These are phyloP conservation scores for Xerocomus nothofagi DNA, from an alignment of 1,284 basidiomycete genomes.

Conservation along the genomic window DNA sequence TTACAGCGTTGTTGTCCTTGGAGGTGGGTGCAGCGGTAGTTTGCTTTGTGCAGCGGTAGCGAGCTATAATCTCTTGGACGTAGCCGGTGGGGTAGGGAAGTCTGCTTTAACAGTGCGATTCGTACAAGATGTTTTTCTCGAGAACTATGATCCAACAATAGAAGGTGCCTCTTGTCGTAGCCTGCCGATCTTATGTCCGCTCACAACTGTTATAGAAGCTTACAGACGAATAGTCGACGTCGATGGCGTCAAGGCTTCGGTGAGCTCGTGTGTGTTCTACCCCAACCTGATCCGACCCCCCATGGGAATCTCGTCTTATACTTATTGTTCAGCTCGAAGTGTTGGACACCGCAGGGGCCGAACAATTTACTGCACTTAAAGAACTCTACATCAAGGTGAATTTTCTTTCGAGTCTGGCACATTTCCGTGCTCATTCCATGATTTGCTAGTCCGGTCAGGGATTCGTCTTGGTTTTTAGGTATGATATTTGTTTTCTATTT, in stretches of 20 bases:
- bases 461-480: constrained; percentile 85
- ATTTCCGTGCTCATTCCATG: constrained; percentile 1
- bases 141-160: constrained; percentile 81
- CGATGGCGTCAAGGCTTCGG: constrained; percentile 58
- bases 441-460: constrained; percentile 61
- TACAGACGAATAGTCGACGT: constrained; percentile 63
- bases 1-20: constrained; percentile 76
- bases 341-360: constrained; percentile 88
- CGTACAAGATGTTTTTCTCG: constrained; percentile 71
- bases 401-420: not conserved
- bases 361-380: constrained; percentile 78
- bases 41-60: constrained; percentile 6
- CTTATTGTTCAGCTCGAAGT: constrained; percentile 66
- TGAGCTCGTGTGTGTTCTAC: constrained; percentile 38
- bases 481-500: constrained; percentile 9
- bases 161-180: constrained; percentile 53
- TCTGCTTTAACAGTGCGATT: constrained; percentile 77
- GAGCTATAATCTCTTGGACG: constrained; percentile 8
- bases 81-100: constrained; percentile 84
- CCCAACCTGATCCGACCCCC: constrained; percentile 12
- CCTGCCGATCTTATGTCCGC: constrained; percentile 1
- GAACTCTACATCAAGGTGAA: constrained; percentile 76
- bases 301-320: constrained; percentile 13
- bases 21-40: constrained; percentile 53
- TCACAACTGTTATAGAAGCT: constrained; percentile 15